phyloP scores from a whole-genome alignment of 192 early-diverging fungal genomes.

The Coemansia aciculifera region DNA sequence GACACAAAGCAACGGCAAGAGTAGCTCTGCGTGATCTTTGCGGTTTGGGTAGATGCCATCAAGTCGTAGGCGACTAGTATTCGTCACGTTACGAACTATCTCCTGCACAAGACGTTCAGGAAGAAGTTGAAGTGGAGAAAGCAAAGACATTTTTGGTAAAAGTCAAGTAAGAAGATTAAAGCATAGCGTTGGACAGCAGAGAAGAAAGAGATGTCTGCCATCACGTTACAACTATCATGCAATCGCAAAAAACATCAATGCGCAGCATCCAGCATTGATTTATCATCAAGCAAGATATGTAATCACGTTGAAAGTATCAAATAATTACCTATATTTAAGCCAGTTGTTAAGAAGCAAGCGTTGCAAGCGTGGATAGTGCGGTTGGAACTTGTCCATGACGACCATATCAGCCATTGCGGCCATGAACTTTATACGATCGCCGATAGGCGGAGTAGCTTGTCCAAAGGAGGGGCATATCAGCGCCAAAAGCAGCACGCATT shows the following conservation, averaged over 20 bases:
- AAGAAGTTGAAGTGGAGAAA: background rate
- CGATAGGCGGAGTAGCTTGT: background rate
- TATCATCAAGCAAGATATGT: background rate
- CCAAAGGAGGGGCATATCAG: background rate
- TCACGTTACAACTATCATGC: background rate
- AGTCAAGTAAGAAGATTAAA: background rate
- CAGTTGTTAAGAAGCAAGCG: background rate
- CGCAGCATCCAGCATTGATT: background rate
- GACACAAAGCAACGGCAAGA: background rate
- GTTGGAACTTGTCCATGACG: background rate
- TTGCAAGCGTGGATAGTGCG: background rate
- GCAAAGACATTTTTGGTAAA: background rate
- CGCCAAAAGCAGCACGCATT: background rate
- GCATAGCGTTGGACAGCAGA: background rate
- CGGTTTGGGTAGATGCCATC: background rate
- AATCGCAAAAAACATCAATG: background rate
- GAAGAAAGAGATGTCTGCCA: background rate
- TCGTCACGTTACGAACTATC: background rate
- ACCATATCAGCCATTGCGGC: background rate
- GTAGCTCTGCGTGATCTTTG: background rate
- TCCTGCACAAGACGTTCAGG: background rate
- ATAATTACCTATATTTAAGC: background rate
- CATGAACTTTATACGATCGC: background rate
- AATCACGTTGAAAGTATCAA: no score
- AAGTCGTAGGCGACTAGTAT: background rate